Conservation (phyloP, 2,329 filamentous ascomycete genomes). For the Dryadomyces quercus-mongolicae region DNA sequence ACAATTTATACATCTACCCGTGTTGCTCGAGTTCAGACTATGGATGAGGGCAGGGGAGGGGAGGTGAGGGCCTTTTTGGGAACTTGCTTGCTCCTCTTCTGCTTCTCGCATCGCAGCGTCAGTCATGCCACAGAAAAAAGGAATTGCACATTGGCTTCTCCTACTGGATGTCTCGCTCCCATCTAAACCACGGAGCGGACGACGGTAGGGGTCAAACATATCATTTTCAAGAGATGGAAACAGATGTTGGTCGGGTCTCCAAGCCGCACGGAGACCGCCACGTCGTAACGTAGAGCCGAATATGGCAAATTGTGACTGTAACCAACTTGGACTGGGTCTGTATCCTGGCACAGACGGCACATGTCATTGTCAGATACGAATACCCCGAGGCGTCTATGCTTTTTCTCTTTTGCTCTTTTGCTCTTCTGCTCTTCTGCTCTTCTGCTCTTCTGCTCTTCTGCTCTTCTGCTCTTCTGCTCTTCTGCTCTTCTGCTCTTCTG, state of each 20-base stretch:
- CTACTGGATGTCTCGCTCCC: conserved; percentile 27
- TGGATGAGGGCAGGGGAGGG: conserved; percentile 6
- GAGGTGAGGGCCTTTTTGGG: not conserved
- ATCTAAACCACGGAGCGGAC: conserved; percentile 11
- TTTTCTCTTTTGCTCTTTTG: too few species aligned
- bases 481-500: too few species aligned
- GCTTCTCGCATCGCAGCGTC: conserved; percentile 56
- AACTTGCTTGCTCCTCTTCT: conserved; percentile 20
- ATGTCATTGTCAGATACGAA: too few species aligned
- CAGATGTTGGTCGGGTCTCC: conserved; percentile 1
- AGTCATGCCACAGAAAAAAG: conserved; percentile 66
- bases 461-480: too few species aligned
- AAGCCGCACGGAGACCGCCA: conserved; percentile 10
- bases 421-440: too few species aligned
- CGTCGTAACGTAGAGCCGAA: too few species aligned
- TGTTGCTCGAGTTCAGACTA: conserved; percentile 58
- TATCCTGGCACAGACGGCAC: too few species aligned
- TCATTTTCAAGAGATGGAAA: not conserved
- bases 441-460: too few species aligned
- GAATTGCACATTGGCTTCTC: conserved; percentile 63
- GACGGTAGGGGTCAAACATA: conserved; percentile 28
- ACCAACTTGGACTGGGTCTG: too few species aligned
- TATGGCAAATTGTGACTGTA: too few species aligned
- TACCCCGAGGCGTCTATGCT: too few species aligned
- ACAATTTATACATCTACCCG: conserved; percentile 46